Conservation (phyloP, 192 early-diverging fungal species). For the Funneliformis geosporum region DNA sequence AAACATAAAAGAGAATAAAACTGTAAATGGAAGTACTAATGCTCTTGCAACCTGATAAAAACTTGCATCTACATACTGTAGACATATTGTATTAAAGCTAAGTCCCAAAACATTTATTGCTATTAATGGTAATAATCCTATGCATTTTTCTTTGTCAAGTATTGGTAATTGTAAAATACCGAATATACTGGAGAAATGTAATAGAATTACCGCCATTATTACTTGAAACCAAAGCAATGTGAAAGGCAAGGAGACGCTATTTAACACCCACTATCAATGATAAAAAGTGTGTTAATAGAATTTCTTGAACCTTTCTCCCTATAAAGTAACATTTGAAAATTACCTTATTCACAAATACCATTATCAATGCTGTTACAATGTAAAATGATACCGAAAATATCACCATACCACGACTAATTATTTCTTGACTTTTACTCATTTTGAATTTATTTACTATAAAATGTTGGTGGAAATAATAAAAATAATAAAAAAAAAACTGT, state of each 20-base stretch:
- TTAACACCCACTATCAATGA: conserved; percentile 49
- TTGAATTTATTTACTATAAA: background rate
- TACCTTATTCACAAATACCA: conserved; percentile 53
- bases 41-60: conserved; percentile 65
- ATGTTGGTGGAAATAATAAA: background rate
- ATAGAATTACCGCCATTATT: conserved; percentile 51
- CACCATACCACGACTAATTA: conserved; percentile 32
- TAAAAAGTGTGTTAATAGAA: background rate
- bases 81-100: conserved; percentile 57
- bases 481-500: too few species aligned
- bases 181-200: conserved; percentile 34
- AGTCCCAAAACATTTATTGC: conserved; percentile 58
- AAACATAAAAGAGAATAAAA: conserved; percentile 45
- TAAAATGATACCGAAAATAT: conserved; percentile 43
- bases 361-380: conserved; percentile 45
- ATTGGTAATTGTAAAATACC: conserved; percentile 44
- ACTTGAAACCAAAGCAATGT: conserved; percentile 59
- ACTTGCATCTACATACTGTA: conserved; percentile 59
- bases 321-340: background rate
- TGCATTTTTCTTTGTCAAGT: conserved; percentile 35
- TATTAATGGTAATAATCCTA: conserved; percentile 45
- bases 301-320: background rate
- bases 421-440: background rate
- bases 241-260: conserved; percentile 49
- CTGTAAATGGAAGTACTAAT: conserved; percentile 60